Evolutionary conservation across 306 rosid species (phyloP), one percentile per base, ranked within the genome.

Genomic region (Parietaria judaica): DNA sequence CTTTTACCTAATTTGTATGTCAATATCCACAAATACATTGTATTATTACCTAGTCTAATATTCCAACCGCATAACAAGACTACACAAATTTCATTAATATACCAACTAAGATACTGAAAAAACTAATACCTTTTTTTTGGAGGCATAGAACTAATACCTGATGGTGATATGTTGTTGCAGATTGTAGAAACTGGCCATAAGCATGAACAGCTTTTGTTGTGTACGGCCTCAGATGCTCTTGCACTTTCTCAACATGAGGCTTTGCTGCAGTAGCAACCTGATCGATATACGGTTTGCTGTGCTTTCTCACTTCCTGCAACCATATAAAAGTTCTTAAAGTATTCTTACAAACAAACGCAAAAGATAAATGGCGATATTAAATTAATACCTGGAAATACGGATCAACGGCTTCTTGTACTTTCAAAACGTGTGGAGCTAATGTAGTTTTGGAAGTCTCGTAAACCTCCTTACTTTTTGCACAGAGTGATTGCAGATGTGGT

Each of bases 261-360:
- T 84, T 88, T 8, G 94, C 81, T 3, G 72, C 82, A 69, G 75
- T 64, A 50, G 97, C 95, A 62, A 83, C 83, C 75, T 86, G 89
- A 78, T 88, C 95, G 56, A 94, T 63, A 70, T 94, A 84, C 49
- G 99, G 97, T 82, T 94, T 84, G 84, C 87, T 84, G 74, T 82
- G 60, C 79, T 62, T 86, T 67, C 82, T 89, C 14, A 81, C 94
- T 70, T 86, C 94, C 99, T 94, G 85, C 69, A 65, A 80, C 54
- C 68, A 69, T n/a, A 45, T 64, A 69, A 53, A 59, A 31, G 56
- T 70, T 58, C 6, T n/a, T n/a, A n/a, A n/a, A 41, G 7, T 41
- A 8, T 41, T 41, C 31, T 23, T 23, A 23, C 31, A 23, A 23
- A 23, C 31, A 23, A 62, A 51, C 60, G 60, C 14, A 45, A 51